phyloP scores from a whole-genome alignment of 1,139 yeast species.

The Yamadazyma buinensis region DNA sequence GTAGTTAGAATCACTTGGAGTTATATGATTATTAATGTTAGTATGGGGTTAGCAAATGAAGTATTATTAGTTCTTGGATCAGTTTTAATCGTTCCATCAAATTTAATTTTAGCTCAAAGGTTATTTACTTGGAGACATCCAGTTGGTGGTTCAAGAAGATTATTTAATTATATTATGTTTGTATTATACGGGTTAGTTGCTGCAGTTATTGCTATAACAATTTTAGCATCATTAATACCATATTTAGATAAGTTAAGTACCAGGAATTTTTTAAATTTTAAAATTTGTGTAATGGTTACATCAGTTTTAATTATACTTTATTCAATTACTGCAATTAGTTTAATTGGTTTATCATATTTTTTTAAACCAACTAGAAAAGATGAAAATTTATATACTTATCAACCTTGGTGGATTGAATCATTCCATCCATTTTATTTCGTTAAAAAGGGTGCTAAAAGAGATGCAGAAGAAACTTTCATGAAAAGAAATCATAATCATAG shows the following conservation, averaged over 20 bases:
- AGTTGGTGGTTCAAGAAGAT: conserved; percentile 37
- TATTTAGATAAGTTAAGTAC: conserved; percentile 26
- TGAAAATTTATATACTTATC: conserved; percentile 39
- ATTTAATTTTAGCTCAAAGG: conserved; percentile 40
- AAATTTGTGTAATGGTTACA: conserved; percentile 28
- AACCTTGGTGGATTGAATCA: conserved; percentile 46
- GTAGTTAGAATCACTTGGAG: conserved; percentile 30
- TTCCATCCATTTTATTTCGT: conserved; percentile 39
- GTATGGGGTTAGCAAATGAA: conserved; percentile 31
- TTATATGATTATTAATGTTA: conserved; percentile 26
- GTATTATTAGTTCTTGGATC: conserved; percentile 33
- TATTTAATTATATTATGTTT: conserved; percentile 35
- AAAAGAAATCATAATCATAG: conserved; percentile 40
- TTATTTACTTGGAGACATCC: conserved; percentile 46
- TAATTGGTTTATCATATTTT: conserved; percentile 34
- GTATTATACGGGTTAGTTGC: conserved; percentile 27
- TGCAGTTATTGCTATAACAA: conserved; percentile 28
- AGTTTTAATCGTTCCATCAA: conserved; percentile 31
- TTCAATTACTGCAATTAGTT: conserved; percentile 29
- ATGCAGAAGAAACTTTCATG: conserved; percentile 40
- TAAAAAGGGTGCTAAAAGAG: conserved; percentile 27
- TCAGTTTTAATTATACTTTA: conserved; percentile 29
- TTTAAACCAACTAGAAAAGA: conserved; percentile 40
- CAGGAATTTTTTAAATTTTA: conserved; percentile 19
- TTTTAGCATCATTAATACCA: conserved; percentile 32